Percentiles rank a stretch among this genome's conserved stretches.
Conservation (phyloP, 73 alveolate genomes). For the Chromera velia region DNA sequence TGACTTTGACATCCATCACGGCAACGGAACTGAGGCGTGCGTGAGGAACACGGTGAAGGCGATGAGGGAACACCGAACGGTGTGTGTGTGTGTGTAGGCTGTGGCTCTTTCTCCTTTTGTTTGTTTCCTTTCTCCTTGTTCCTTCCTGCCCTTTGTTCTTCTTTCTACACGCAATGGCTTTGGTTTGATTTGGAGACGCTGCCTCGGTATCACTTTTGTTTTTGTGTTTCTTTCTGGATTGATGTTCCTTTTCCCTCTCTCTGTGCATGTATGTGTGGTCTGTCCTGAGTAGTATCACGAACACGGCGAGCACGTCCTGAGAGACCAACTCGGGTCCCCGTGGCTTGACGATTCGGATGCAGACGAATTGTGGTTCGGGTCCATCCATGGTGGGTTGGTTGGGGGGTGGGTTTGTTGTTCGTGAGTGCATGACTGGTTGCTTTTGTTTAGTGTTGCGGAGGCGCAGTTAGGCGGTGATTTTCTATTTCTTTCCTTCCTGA, state of each 20-base stretch:
- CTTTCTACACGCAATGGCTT: background rate
- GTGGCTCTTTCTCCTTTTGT: too few species aligned
- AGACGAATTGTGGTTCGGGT: background rate
- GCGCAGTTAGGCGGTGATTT: too few species aligned
- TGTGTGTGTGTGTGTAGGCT: too few species aligned
- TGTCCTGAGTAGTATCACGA: background rate
- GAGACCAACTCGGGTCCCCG: background rate
- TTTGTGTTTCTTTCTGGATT: too few species aligned
- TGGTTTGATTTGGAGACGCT: too few species aligned
- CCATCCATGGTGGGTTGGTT: background rate
- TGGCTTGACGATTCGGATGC: background rate
- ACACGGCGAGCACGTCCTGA: background rate
- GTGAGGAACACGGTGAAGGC: conserved; percentile 39
- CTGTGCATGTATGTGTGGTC: background rate
- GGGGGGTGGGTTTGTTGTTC: too few species aligned
- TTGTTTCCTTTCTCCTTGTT: too few species aligned
- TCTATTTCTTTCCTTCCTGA: too few species aligned
- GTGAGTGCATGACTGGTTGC: too few species aligned
- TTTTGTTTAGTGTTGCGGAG: too few species aligned
- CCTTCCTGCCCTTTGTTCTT: background rate
- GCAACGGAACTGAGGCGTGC: conserved; percentile 93
- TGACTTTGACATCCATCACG: conserved; percentile 96
- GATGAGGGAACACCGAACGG: background rate
- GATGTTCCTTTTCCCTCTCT: background rate
- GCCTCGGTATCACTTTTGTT: too few species aligned